Base-by-base conservation (phyloP, 345 rosid species). In the Syzygium jambos region DNA sequence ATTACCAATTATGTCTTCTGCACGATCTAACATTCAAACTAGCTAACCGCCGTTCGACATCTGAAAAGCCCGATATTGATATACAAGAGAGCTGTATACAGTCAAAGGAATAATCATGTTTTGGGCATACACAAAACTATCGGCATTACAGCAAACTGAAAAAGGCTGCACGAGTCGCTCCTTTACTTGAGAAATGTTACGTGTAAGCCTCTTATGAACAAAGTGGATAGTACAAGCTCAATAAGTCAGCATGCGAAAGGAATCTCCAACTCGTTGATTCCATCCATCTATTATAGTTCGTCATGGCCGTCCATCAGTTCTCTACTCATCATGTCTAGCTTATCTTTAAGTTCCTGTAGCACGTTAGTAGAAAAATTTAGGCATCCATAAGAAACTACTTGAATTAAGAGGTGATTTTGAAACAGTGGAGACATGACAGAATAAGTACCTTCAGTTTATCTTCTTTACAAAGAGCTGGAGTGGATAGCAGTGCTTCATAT, bases 381-480 rank as follows among this genome's bases (percentile, higher is more conserved):
- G 14, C 34, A 25, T 6, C 55, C 85, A 49, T 49, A 19, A 27
- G 85, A 51, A 27, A 46, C 52, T 25, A 14, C 85, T 30, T 84
- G 30, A 83, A 83, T 1, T 46, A 51, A 54, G 16, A 29, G 85
- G 53, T 30, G 43, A 52, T 21, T 84, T 55, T 29, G 61, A 29
- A 23, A 84, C 15, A 84, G 53, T 23, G 55, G 80, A 73, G 49
- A 73, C 25, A 8, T 1, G 7, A 10, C 25, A 34, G 49, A 4
- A 34, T 34, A 0, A 73, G 92, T 93, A 95, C 99, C 96, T 90
- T 92, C 49, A 95, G 95, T 91, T 93, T 95, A 85, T 92, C 95
- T 89, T 95, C 98, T 89, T 90, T 78, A 90, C 99, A 98, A 55
- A 94, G 88, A 77, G 95, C 95, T 49, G 99, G 96, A 57, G 98